Base-by-base conservation (phyloP, 1,139 yeast genomes). In the Williopsis jadinii region DNA sequence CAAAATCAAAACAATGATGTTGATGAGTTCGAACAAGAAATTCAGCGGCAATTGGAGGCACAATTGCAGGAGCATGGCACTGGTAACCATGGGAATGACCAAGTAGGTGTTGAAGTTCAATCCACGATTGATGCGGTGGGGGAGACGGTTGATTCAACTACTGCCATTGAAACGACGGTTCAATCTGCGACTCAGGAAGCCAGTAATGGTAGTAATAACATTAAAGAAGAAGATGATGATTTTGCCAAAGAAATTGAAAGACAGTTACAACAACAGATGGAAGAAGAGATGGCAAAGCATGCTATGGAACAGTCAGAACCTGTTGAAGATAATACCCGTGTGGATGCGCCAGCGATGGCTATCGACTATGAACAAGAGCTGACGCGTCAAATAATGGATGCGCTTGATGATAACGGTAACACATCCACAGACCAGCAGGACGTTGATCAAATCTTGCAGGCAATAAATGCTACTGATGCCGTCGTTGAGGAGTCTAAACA, bases 361-460 rank as follows among this genome's bases (percentile, higher is more conserved):
- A 35, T 41, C 31, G 50, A 48, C 34, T 51, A 47, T 30, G 55
- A 51, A 19, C 37, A 44, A 12, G 55, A 51, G 28, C 33, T 53
- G 11, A 55, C 52, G 24, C 41, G 47, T 28, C 55, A 53, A 40
- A 51, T 53, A 31, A 48, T 52, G 53, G 51, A 47, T 41, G 55
- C 47, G 4, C 37, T 52, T 26, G 41, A 31, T 14, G 32, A 28
- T 11, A 28, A 28, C 12, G 8, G n/a, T 9, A 28, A 11, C 37
- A 27, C 37, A 41, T 32, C 40, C 43, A 41, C 37, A 38, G 52
- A 47, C 32, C 29, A 37, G 27, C 52, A 50, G n/a, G 28, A 47
- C 8, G 47, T 47, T 15, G 44, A 35, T 15, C 51, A 50, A 32
- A 50, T 50, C 26, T 39, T 48, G 49, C 48, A 44, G 31, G 53